phyloP scores from a whole-genome alignment of 257 asterid species.

The Solanum virginianum region DNA sequence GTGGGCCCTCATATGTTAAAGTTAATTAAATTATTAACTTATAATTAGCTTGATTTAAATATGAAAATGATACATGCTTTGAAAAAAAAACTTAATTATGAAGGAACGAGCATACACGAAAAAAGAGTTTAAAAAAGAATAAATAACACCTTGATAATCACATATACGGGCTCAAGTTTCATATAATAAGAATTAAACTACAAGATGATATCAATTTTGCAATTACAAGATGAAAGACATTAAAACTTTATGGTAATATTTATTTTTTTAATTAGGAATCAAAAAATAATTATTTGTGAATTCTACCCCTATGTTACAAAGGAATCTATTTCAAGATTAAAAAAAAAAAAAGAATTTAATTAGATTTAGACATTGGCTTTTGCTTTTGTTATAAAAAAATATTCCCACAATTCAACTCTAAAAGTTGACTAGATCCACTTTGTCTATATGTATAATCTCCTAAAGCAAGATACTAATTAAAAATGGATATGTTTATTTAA shows the following conservation, averaged over 20 bases:
- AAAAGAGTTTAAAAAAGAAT: not conserved
- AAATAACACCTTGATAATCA: not conserved
- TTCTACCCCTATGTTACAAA: not conserved
- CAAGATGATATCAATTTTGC: not conserved
- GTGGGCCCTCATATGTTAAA: not conserved
- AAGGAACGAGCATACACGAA: not conserved
- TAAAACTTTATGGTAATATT: not conserved
- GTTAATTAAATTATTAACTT: not conserved
- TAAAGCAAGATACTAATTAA: not conserved
- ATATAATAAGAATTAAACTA: not conserved
- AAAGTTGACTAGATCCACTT: not conserved
- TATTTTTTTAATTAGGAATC: not conserved
- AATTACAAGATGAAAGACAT: rapidly evolving
- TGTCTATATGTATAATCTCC: not conserved
- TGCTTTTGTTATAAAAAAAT: not conserved
- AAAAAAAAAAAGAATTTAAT: not conserved
- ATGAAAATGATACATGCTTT: not conserved
- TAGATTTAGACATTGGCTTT: not conserved
- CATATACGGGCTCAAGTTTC: not conserved
- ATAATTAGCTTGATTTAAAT: not conserved
- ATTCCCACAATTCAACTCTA: not conserved
- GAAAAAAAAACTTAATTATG: not conserved
- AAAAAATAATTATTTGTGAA: not conserved
- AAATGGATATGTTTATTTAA: not conserved
- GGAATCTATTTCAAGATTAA: not conserved